Evolutionary conservation across 192 early-diverging fungal genomes (phyloP).

Genomic region (Coemansia sp.): DNA sequence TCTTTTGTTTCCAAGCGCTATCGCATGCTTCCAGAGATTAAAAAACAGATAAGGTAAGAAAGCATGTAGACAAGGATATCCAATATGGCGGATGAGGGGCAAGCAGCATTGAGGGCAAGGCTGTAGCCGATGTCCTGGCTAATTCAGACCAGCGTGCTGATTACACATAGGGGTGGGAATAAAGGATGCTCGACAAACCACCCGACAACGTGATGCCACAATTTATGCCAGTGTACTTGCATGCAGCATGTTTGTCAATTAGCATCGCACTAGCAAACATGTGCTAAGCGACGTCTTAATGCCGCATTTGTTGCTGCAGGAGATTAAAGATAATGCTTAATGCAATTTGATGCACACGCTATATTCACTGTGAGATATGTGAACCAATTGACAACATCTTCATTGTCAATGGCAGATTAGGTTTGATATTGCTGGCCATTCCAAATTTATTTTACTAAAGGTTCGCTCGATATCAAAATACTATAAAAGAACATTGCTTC

Average conservation of each 20-base stretch:
- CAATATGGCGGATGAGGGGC: no score
- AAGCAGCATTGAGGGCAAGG: no score
- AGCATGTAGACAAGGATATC: no score
- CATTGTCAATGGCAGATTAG: neutral
- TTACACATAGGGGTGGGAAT: neutral
- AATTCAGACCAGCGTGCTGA: neutral
- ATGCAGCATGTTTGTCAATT: neutral
- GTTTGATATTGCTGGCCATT: neutral
- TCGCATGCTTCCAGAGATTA: no score
- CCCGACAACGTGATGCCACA: neutral
- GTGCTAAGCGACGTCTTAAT: neutral
- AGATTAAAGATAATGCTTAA: neutral
- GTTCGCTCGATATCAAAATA: neutral
- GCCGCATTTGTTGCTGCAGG: neutral
- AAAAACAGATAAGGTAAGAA: no score
- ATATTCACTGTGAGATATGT: neutral
- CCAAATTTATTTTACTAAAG: neutral
- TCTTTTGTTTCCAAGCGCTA: no score
- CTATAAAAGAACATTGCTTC: neutral
- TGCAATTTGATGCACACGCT: neutral
- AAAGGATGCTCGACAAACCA: neutral
- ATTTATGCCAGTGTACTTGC: neutral
- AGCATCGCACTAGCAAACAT: neutral
- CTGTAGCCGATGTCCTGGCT: no score
- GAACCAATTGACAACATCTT: neutral